Conservation (phyloP, 768 basidiomycete genomes). For the Mycena polygramma region DNA sequence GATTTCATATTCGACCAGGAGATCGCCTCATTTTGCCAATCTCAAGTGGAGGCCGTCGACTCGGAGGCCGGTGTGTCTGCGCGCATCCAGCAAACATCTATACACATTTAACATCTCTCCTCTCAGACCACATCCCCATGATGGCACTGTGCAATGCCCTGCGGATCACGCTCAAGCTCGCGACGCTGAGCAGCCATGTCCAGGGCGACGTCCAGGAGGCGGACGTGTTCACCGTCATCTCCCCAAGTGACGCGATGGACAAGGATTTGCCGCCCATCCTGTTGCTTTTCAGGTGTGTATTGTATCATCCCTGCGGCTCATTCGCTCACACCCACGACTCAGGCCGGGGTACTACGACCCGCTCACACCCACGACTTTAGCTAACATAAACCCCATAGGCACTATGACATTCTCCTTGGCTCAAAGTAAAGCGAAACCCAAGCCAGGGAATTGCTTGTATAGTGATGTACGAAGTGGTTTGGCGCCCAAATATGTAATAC, state of each 20-base stretch:
- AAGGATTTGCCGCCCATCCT: slow-evolving; percentile 64
- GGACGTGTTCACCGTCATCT: slow-evolving; percentile 56
- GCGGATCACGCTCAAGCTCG: slow-evolving; percentile 37
- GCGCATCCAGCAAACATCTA: slow-evolving; percentile 67
- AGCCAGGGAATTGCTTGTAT: background rate
- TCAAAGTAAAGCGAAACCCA: slow-evolving; percentile 9
- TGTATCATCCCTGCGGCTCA: background rate
- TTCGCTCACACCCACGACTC: background rate
- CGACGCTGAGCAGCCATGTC: slow-evolving; percentile 72
- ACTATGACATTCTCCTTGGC: slow-evolving; percentile 80
- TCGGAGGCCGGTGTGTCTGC: slow-evolving; percentile 77
- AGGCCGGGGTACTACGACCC: no score
- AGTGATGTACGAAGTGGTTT: background rate
- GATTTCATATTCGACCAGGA: slow-evolving; percentile 87
- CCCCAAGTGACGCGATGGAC: slow-evolving; percentile 56
- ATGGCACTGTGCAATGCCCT: slow-evolving; percentile 39
- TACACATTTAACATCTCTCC: background rate
- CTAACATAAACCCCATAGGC: slow-evolving; percentile 73
- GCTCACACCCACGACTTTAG: background rate
- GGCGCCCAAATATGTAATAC: slow-evolving; percentile 10
- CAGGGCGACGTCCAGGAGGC: slow-evolving; percentile 74
- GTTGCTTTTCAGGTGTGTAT: slow-evolving; percentile 78
- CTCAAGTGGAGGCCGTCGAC: slow-evolving; percentile 81
- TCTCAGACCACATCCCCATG: slow-evolving; percentile 35
- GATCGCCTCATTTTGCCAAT: slow-evolving; percentile 79